Evolutionary conservation across 768 basidiomycete species (phyloP), one percentile per base, ranked within the genome.

Genomic region (Lactifluus hygrophoroides): DNA sequence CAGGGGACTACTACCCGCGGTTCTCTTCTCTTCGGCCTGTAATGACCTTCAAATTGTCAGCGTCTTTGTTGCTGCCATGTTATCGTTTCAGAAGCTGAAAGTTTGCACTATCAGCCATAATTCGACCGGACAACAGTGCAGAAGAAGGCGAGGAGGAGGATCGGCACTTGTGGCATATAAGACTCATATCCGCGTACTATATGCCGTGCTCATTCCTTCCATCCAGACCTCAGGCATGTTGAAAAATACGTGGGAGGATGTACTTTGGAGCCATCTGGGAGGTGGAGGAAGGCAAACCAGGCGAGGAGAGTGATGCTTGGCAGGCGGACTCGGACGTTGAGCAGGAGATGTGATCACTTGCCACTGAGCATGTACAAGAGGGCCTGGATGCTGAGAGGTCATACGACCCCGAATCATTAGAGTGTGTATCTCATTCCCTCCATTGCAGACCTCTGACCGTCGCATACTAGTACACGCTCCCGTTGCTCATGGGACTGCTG

Each of bases 161-260:
- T 51, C 69, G 69, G n/a, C 80, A 83, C 37, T 68, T 71, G 0
- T 86, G 81, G 82, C 73, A 95, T 68, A 76, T 78, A 32, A 81
- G 81, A 27, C 75, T 94, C 56, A 79, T 76, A 62, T 72, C 94
- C 85, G 93, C n/a, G 79, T 85, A 1, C 74, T 98, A 0, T 94
- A 93, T 64, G 94, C 94, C 0, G 84, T 92, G 0, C 80, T 99
- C 9, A 84, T 77, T 25, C 94, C 85, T 32, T 86, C 77, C 13
- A 80, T 77, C 46, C 84, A 79, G 69, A 89, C 88, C 1, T 78
- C 82, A 0, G 73, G 70, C 21, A 71, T 86, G 32, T 79, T 92
- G 34, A 84, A 87, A 61, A 78, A 83, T 0, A 87, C 89, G 23
- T 98, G 95, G 94, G 90, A 94, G 66, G 96, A 99, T 67, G 86